Percentiles rank a stretch among this genome's conserved stretches.
These are phyloP conservation scores for Cladorrhinum samala DNA, from an alignment of 495 filamentous ascomycete genomes.

Conservation along the genomic window DNA sequence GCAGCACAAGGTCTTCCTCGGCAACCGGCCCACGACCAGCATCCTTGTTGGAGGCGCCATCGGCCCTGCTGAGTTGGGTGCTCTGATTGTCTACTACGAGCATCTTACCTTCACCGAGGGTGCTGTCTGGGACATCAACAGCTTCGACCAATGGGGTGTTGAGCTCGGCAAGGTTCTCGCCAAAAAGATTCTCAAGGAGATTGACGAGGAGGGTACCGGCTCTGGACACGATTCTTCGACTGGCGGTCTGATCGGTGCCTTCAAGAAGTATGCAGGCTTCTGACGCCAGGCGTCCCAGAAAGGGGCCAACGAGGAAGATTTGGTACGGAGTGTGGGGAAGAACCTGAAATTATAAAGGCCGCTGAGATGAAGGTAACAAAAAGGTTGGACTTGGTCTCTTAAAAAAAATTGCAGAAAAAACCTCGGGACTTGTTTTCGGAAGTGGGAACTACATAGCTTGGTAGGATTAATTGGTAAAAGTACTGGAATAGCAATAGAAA, in stretches of 20 bases:
- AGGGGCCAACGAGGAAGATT: not conserved
- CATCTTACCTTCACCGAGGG: constrained; percentile 97
- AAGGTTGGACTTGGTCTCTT: too few species aligned
- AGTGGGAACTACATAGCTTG: too few species aligned
- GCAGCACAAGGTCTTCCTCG: constrained; percentile 98
- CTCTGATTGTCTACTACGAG: constrained; percentile 97
- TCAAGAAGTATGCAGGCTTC: constrained; percentile 47
- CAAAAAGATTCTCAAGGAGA: constrained; percentile 77
- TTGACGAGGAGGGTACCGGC: constrained; percentile 67
- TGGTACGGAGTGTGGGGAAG: not conserved
- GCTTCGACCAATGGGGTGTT: constrained; percentile 98
- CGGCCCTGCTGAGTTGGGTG: constrained; percentile 87
- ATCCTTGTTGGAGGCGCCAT: constrained; percentile 87
- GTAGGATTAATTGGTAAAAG: too few species aligned
- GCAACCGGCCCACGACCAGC: constrained; percentile 92
- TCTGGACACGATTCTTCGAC: constrained; percentile 78
- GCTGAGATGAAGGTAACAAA: not conserved
- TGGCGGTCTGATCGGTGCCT: constrained; percentile 78
- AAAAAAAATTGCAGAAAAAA: not conserved
- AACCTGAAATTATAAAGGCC: not conserved
- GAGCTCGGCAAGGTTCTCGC: constrained; percentile 95
- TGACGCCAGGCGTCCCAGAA: constrained; percentile 5
- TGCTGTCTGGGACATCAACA: constrained; percentile 98
- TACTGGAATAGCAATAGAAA: too few species aligned
- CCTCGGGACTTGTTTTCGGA: too few species aligned